phyloP scores from a whole-genome alignment of 176 grass and related monocot species.

The Phyllostachys edulis region DNA sequence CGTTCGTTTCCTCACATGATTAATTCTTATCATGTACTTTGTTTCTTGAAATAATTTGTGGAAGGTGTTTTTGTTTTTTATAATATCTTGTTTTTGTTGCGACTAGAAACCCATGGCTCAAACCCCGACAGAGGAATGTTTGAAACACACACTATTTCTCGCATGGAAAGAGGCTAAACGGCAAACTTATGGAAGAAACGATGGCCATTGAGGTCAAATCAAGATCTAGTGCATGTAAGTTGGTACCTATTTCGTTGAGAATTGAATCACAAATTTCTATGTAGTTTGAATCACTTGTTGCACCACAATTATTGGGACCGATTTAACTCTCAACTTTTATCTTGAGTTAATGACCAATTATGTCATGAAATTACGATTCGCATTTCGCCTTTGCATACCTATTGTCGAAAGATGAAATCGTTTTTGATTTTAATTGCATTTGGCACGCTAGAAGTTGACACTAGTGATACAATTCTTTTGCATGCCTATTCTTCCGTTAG shows the following conservation, averaged over 20 bases:
- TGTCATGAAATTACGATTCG: background rate
- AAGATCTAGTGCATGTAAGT: constrained; percentile 82
- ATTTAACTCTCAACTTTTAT: background rate
- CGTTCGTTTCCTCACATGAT: background rate
- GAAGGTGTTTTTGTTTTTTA: constrained; percentile 5
- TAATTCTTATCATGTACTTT: background rate
- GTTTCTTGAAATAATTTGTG: constrained; percentile 7
- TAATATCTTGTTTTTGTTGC: constrained; percentile 45
- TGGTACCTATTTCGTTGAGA: background rate
- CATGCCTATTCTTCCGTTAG: no score
- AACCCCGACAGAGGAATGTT: constrained; percentile 95
- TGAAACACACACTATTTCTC: constrained; percentile 95
- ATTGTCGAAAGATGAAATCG: constrained; percentile 7
- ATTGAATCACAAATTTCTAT: background rate
- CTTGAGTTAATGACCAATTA: background rate
- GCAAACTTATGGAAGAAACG: constrained; percentile 63
- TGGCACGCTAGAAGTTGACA: background rate
- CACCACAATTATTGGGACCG: background rate
- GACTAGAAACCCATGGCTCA: constrained; percentile 91
- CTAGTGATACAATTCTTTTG: background rate
- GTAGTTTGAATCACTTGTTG: background rate
- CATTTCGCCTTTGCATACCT: background rate
- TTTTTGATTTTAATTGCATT: constrained; percentile 11
- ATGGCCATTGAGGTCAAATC: constrained; percentile 60
- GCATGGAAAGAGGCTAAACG: constrained; percentile 94